Conservation (phyloP, 129 eudicot species). For the Sambucus nigra region DNA sequence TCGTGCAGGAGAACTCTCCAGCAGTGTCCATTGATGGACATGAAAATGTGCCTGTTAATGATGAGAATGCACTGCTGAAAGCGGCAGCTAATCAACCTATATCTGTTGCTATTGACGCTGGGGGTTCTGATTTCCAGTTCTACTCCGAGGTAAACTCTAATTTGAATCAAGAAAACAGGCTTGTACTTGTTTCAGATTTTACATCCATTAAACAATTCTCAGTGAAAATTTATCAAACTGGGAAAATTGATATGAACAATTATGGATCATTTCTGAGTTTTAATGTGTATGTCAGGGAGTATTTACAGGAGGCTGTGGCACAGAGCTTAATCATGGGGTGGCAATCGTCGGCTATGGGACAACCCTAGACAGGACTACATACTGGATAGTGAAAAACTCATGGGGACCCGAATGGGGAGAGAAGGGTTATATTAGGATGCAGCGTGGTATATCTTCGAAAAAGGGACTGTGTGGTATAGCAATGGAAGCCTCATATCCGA, state of each 20-base stretch:
- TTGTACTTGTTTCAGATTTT: neutral
- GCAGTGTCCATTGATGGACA: constrained; percentile 52
- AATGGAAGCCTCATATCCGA: constrained; percentile 57
- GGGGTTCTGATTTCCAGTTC: constrained; percentile 61
- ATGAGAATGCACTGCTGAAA: constrained; percentile 55
- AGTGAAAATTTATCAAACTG: neutral
- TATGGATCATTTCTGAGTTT: neutral
- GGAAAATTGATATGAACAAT: neutral
- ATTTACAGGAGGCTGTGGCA: constrained; percentile 56
- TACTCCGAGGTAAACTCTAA: constrained; percentile 45
- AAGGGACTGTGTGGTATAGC: constrained; percentile 83
- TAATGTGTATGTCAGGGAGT: constrained; percentile 39
- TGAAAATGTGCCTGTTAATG: constrained; percentile 42
- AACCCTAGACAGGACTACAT: constrained; percentile 49
- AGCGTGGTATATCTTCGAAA: constrained; percentile 29
- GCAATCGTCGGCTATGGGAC: constrained; percentile 69
- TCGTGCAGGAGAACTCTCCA: constrained; percentile 32
- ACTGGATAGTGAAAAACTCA: constrained; percentile 77
- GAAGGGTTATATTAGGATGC: constrained; percentile 59
- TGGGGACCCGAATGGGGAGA: constrained; percentile 79
- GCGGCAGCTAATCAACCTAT: constrained; percentile 74
- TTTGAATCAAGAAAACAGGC: neutral
- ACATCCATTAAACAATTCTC: no score
- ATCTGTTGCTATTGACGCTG: constrained; percentile 64
- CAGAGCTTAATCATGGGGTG: constrained; percentile 63